Evolutionary conservation across 805 yeast species (phyloP), one percentile per base, ranked within the genome.

Genomic region (Starmerella gropengiesseri): DNA sequence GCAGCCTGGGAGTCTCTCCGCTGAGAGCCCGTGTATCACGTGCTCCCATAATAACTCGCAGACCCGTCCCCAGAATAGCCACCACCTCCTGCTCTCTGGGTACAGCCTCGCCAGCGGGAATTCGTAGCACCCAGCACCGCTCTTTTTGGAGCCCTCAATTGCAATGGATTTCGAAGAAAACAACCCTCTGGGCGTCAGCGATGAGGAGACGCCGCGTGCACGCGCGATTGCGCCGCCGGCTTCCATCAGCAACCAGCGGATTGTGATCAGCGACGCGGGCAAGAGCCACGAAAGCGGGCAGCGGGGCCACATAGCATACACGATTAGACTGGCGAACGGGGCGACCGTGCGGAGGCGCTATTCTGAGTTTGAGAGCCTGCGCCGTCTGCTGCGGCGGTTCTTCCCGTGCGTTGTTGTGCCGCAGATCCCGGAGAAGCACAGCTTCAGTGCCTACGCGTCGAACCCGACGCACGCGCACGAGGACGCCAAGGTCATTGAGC

Each of bases 371-470:
- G 95, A 84, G 55, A 75, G 82, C 38, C 68, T 91, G 34, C 68
- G 95, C 47, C 78, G 75, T 31, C 71, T 81, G 4, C 66, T 91
- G 18, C 67, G 77, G 3, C 76, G 79, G 52, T 63, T 83, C 29
- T 80, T 81, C 50, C 96, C 98, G 3, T 75, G 91, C 3, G 58
- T 77, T 4, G 72, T 91, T 3, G 75, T 91, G 5, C 98, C 98
- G 6, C 96, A 97, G 1, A 89, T 91, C 8, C 98, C 98, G 0
- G 81, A 78, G 60, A 82, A 82, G 58, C 89, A 81, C 59, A 69
- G 82, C 13, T 58, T 81, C 50, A 52, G 66, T 20, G 71, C 68
- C 35, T 66, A 66, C 46, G 71, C 71, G 7, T 63, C 64, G 6
- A 60, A 65, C 21, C 69, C 70, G 19, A 60, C 71, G 13, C 66